These are phyloP conservation scores for Nicotiana rustica DNA, from an alignment of 305 asterid species.

Conservation along the genomic window DNA sequence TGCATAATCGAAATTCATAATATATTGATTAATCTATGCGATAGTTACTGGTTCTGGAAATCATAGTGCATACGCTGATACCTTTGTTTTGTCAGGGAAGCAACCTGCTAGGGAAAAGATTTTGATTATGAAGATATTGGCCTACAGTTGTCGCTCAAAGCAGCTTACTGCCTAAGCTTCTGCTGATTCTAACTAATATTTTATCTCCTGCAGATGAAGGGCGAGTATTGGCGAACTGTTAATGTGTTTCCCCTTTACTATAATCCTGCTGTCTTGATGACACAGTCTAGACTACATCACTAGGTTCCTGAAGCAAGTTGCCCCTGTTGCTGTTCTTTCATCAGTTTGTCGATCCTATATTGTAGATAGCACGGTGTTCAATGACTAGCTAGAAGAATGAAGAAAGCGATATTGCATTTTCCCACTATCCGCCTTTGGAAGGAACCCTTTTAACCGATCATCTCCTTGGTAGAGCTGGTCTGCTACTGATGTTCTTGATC, in stretches of 20 bases:
- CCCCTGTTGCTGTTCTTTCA: constrained; percentile 5
- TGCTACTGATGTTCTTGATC: constrained; percentile 7
- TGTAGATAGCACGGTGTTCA: constrained; percentile 32
- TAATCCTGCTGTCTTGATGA: neutral
- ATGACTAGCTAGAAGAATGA: constrained; percentile 28
- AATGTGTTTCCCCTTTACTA: neutral
- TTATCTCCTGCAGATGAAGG: constrained; percentile 24
- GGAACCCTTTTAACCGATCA: constrained; percentile 16
- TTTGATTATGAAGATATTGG: constrained; percentile 14
- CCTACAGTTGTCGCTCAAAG: constrained; percentile 25
- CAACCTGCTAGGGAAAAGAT: neutral
- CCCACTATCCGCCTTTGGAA: neutral
- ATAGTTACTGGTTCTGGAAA: neutral
- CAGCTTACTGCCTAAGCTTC: neutral
- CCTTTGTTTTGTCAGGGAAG: constrained; percentile 30
- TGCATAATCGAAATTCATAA: neutral
- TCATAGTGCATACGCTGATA: neutral
- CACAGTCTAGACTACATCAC: neutral
- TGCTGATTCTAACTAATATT: neutral
- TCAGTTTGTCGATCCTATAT: constrained; percentile 12
- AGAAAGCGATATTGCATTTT: neutral
- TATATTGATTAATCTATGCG: neutral
- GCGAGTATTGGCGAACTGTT: neutral
- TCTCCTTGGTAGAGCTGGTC: constrained; percentile 9
- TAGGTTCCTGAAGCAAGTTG: constrained; percentile 18